Evolutionary conservation across 1,284 basidiomycete species (phyloP).

Genomic region (Pholiota adiposa): DNA sequence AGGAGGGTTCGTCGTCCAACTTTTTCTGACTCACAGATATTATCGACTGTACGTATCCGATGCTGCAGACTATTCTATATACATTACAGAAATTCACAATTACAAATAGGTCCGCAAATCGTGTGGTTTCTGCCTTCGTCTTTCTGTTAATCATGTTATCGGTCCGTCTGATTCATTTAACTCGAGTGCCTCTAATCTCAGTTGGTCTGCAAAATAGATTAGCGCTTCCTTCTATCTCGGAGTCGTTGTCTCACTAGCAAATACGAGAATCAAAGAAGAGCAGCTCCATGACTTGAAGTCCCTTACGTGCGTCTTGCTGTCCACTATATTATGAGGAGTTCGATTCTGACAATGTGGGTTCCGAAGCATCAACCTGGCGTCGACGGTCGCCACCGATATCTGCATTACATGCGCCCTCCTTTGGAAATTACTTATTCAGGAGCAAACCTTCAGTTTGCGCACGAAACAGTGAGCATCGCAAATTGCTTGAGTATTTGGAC

Average conservation of each 20-base stretch:
- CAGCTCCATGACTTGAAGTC: not conserved
- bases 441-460: not conserved
- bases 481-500: too few species aligned
- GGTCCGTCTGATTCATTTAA: too few species aligned
- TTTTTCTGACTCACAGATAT: conserved; percentile 18
- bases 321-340: not conserved
- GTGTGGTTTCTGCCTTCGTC: conserved; percentile 1
- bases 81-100: too few species aligned
- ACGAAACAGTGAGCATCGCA: too few species aligned
- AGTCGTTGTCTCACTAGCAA: too few species aligned
- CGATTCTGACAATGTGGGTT: not conserved
- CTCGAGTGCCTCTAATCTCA: too few species aligned
- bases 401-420: conserved; percentile 12
- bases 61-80: too few species aligned
- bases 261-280: too few species aligned
- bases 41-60: conserved; percentile 13
- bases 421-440: not conserved
- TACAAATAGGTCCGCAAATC: conserved; percentile 11
- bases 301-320: conserved; percentile 2
- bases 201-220: too few species aligned
- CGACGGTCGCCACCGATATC: conserved; percentile 9
- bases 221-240: too few species aligned
- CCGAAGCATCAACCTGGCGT: conserved; percentile 8
- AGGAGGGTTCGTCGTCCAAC: conserved; percentile 10
- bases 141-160: not conserved